Evolutionary conservation across 2,329 filamentous ascomycete species (phyloP).

Genomic region (Fusarium lateritium): DNA sequence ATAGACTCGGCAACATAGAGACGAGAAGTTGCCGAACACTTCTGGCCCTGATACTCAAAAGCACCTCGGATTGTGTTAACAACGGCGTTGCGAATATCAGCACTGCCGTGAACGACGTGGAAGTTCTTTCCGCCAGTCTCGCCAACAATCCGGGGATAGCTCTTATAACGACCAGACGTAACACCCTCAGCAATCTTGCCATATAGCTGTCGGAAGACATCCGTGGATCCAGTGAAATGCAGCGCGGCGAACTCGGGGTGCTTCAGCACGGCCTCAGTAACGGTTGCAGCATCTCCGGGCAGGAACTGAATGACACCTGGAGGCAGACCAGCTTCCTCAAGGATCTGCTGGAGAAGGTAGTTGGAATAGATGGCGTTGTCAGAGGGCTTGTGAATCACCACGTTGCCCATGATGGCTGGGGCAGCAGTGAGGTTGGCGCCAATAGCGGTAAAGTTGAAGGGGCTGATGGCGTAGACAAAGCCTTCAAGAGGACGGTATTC

Average conservation of each 20-base stretch:
- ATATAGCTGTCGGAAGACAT: constrained; percentile 89
- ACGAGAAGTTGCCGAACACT: constrained; percentile 87
- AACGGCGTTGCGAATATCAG: constrained; percentile 82
- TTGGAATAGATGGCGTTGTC: constrained; percentile 86
- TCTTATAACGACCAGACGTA: constrained; percentile 82
- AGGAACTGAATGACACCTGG: constrained; percentile 92
- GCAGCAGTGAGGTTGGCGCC: constrained; percentile 86
- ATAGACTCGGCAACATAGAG: constrained; percentile 81
- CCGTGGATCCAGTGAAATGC: constrained; percentile 93
- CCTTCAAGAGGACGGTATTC: constrained; percentile 78
- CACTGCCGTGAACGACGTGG: constrained; percentile 82
- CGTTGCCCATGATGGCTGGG: constrained; percentile 91
- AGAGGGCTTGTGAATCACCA: constrained; percentile 94
- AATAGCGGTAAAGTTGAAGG: constrained; percentile 98
- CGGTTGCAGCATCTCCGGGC: constrained; percentile 85
- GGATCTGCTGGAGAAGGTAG: constrained; percentile 89
- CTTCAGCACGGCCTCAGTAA: constrained; percentile 81
- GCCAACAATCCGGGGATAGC: constrained; percentile 89
- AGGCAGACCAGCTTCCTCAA: constrained; percentile 90
- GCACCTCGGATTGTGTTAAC: constrained; percentile 86
- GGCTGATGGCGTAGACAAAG: constrained; percentile 92
- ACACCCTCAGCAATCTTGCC: constrained; percentile 85
- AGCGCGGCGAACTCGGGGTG: constrained; percentile 87
- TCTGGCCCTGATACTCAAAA: constrained; percentile 92
- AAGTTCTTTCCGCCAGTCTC: constrained; percentile 96